Evolutionary conservation across 2,329 filamentous ascomycete genomes (phyloP), one percentile per base, ranked within the genome.

Genomic region (Aureobasidium sp.): DNA sequence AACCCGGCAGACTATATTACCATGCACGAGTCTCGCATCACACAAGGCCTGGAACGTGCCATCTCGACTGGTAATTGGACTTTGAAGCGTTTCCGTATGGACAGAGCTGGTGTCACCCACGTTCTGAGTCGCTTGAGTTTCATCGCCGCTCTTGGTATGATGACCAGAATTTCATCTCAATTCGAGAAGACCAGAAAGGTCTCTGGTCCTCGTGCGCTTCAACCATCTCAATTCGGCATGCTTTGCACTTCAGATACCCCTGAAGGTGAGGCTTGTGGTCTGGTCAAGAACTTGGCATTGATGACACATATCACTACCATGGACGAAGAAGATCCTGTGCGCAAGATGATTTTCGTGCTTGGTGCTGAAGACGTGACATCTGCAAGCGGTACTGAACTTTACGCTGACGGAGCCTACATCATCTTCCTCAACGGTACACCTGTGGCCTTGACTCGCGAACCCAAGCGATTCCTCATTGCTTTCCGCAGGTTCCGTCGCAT

Each of bases 261-360:
- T 7, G 94, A 99, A 86, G 94, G 94, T 76, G 94, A 99, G 78
- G 92, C 94, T 12, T 99, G 94, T 77, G 94, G 94, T 81, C 78
- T 99, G 62, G 92, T 99, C 68, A 99, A 99, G 81, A 99, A 99
- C 71, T 76, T 99, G 78, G 94, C 94, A 9, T 80, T 99, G 62
- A 99, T 99, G 94, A 99, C 95, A 57, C 95, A 99, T 71, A 97
- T 99, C 68, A 99, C 94, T 0, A 99, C 94, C 1, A 91, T 96
- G 66, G 91, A 96, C 62, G 91, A 97, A 62, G 94, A 97, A 72
- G 90, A 86, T 19, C 92, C 94, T 0, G 90, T 99, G 17, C 88
- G 87, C 69, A 87, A 90, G 69, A 85, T 95, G 72, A 86, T 97
- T 1, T 94, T 92, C 71, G 86, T 90, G 61, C 81, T 97, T 29